phyloP scores from a whole-genome alignment of 495 filamentous ascomycete species.

The Penicillium pancosmium region DNA sequence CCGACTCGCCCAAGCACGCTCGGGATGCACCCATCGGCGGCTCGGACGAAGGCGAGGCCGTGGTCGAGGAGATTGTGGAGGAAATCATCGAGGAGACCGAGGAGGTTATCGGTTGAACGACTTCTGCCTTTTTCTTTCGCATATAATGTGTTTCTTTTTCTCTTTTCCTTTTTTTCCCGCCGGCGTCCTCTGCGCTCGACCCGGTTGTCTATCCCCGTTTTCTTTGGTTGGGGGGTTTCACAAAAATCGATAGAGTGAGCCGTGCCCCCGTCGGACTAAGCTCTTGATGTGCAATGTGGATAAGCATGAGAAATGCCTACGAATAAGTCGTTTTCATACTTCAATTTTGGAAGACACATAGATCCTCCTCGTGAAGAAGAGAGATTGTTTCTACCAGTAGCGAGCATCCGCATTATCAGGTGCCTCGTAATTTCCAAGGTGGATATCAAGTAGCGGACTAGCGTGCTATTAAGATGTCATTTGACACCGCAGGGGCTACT shows the following conservation, averaged over 20 bases:
- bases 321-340: slow-evolving; percentile 22
- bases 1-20: slow-evolving; percentile 57
- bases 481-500: too few relatives aligned
- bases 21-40: slow-evolving; percentile 48
- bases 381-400: not conserved
- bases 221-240: slow-evolving; percentile 34
- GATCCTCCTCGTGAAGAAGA: not conserved
- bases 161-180: slow-evolving; percentile 24
- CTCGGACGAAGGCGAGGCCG: slow-evolving; percentile 65
- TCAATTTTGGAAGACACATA: not conserved
- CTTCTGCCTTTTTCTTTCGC: slow-evolving; percentile 31
- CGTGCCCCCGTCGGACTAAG: slow-evolving; percentile 25
- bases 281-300: slow-evolving; percentile 39
- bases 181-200: slow-evolving; percentile 30
- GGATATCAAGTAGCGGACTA: too few relatives aligned
- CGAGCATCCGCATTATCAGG: too few relatives aligned
- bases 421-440: too few relatives aligned
- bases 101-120: slow-evolving; percentile 64
- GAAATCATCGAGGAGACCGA: slow-evolving; percentile 94
- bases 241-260: slow-evolving; percentile 36
- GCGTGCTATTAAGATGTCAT: too few relatives aligned
- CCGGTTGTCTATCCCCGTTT: slow-evolving; percentile 30
- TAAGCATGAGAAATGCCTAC: slow-evolving; percentile 42
- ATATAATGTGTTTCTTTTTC: slow-evolving; percentile 45
- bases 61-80: slow-evolving; percentile 88